Conservation (phyloP, 2,329 filamentous ascomycete genomes). For the Juglanconis sp. region DNA sequence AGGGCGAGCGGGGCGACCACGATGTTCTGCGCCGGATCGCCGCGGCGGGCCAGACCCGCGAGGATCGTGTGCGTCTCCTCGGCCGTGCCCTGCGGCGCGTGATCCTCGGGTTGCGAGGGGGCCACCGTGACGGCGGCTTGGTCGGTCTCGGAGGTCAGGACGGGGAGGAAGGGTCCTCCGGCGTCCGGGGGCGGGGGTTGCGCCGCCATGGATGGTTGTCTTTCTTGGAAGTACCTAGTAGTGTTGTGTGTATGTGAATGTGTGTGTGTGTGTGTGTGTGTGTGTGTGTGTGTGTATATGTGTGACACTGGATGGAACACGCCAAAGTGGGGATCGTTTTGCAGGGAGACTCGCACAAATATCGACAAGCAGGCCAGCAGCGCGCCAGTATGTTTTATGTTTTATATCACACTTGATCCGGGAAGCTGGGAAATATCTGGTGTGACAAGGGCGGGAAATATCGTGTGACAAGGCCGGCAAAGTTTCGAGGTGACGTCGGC, state of each 20-base stretch:
- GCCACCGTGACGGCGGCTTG: neutral
- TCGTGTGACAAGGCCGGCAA: neutral
- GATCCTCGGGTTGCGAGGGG: neutral
- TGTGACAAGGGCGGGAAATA: neutral
- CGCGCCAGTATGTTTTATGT: too few relatives aligned
- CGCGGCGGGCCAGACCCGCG: slow-evolving; percentile 9
- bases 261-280: too few relatives aligned
- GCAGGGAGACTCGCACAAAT: too few relatives aligned
- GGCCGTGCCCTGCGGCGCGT: neutral
- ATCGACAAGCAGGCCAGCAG: too few relatives aligned
- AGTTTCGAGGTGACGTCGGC: neutral
- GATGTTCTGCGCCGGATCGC: neutral
- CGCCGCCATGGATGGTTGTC: neutral
- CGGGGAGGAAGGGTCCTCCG: slow-evolving; percentile 1
- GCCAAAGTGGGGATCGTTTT: too few relatives aligned
- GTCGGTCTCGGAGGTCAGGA: slow-evolving; percentile 2
- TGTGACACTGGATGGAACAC: too few relatives aligned
- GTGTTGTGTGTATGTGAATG: neutral
- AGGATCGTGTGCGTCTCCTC: slow-evolving; percentile 3
- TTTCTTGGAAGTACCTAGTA: neutral
- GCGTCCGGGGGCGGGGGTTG: neutral
- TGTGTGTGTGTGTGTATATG: too few relatives aligned
- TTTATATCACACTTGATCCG: too few relatives aligned
- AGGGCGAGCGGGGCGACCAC: slow-evolving; percentile 12
- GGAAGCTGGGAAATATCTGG: too few relatives aligned